phyloP scores from a whole-genome alignment of 768 basidiomycete genomes.

The Lepiota brunneoincarnata region DNA sequence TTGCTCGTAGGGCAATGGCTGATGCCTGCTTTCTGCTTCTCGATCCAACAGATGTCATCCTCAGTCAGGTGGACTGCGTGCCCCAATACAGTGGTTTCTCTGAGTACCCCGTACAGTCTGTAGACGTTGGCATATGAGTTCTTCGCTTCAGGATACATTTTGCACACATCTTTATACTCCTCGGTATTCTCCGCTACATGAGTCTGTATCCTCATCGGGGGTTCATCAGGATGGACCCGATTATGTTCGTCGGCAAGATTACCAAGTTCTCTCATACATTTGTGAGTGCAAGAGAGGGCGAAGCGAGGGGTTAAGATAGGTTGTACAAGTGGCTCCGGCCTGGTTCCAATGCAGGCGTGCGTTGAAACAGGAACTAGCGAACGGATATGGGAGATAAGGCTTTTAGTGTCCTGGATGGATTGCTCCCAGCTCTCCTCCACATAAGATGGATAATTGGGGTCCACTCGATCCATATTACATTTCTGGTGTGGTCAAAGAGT shows the following conservation, averaged over 20 bases:
- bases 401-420: conserved; percentile 62
- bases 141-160: conserved; percentile 52
- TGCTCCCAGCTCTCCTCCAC: conserved; percentile 55
- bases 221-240: conserved; percentile 35
- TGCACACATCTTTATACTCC: conserved; percentile 66
- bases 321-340: conserved; percentile 65
- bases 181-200: conserved; percentile 84
- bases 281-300: conserved; percentile 81
- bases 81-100: conserved; percentile 79
- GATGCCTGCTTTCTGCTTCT: conserved; percentile 63
- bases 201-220: conserved; percentile 79
- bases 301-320: conserved; percentile 95
- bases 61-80: conserved; percentile 82
- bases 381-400: conserved; percentile 69
- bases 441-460: conserved; percentile 54
- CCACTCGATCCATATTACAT: conserved; percentile 89
- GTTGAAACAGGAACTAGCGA: conserved; percentile 37
- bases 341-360: conserved; percentile 21
- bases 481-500: conserved; percentile 47
- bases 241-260: conserved; percentile 40
- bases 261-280: conserved; percentile 61
- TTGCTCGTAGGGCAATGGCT: conserved; percentile 96
- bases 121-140: conserved; percentile 86
- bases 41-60: conserved; percentile 72
- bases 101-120: conserved; percentile 71